A percentile compares a stretch with the other conserved stretches of the same genome.
These are phyloP conservation scores for Candida coquimbonensis DNA, from an alignment of 805 yeast species.

Conservation along the genomic window DNA sequence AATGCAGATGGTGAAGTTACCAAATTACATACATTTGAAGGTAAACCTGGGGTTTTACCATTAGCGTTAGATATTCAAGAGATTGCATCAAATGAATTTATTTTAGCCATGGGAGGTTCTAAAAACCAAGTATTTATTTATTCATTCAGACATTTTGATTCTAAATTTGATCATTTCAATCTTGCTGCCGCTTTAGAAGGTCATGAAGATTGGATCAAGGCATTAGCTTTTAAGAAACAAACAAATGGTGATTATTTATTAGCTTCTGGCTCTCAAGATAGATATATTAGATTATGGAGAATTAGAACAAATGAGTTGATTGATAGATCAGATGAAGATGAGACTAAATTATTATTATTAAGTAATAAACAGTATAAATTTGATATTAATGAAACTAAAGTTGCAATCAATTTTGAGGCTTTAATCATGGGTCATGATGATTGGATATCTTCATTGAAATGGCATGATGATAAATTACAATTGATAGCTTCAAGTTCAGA, in stretches of 20 bases:
- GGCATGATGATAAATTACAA: slow-evolving; percentile 58
- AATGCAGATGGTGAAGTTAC: slow-evolving; percentile 16
- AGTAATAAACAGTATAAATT: slow-evolving; percentile 72
- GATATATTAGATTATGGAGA: slow-evolving; percentile 89
- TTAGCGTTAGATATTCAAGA: slow-evolving; percentile 30
- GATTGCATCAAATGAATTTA: slow-evolving; percentile 27
- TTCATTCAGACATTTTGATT: slow-evolving; percentile 28
- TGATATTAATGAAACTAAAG: slow-evolving; percentile 29
- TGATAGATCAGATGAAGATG: slow-evolving; percentile 52
- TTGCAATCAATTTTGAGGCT: slow-evolving; percentile 79
- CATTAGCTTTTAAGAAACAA: slow-evolving; percentile 49
- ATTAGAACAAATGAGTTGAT: slow-evolving; percentile 48
- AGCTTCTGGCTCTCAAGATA: slow-evolving; percentile 90
- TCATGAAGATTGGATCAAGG: slow-evolving; percentile 94
- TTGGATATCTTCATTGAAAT: slow-evolving; percentile 81
- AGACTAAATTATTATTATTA: slow-evolving; percentile 42
- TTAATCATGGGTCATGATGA: slow-evolving; percentile 97
- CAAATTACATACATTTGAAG: slow-evolving; percentile 26
- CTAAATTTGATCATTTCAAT: slow-evolving; percentile 18
- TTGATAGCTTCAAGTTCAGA: slow-evolving; percentile 87
- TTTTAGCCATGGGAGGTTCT: slow-evolving; percentile 73
- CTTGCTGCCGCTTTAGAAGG: slow-evolving; percentile 62
- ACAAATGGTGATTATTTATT: slow-evolving; percentile 49
- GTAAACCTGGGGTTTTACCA: slow-evolving; percentile 45
- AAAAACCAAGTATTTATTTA: slow-evolving; percentile 46